Conservation (phyloP, 371 early-diverging fungal species). For the Lichtheimia hyalospora region DNA sequence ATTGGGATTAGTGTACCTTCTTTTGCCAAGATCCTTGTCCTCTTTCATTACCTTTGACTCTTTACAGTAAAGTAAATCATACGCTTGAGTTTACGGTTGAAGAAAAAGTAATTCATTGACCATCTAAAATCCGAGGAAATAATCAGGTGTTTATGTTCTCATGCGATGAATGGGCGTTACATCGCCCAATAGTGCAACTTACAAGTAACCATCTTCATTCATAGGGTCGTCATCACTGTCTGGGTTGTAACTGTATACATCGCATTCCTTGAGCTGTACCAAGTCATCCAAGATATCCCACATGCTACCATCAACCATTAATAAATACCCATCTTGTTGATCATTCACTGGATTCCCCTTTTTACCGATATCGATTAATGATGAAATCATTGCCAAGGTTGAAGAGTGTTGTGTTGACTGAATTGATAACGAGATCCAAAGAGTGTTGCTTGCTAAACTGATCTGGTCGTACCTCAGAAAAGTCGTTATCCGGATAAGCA, state of each 20-base stretch:
- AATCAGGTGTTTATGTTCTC: background rate
- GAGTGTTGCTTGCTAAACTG: slow-evolving; percentile 81
- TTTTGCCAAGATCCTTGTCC: background rate
- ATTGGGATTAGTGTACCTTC: too few species aligned
- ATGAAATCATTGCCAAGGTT: slow-evolving; percentile 75
- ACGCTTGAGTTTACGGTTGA: slow-evolving; percentile 85
- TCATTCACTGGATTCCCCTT: background rate
- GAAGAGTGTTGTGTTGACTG: slow-evolving; percentile 83
- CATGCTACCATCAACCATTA: slow-evolving; percentile 28
- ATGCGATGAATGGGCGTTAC: background rate
- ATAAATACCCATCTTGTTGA: background rate
- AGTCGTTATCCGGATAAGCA: slow-evolving; percentile 94
- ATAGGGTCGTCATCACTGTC: slow-evolving; percentile 88
- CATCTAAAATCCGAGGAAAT: slow-evolving; percentile 51
- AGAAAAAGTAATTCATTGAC: slow-evolving; percentile 95
- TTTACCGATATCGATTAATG: slow-evolving; percentile 44
- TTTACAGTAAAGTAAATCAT: slow-evolving; percentile 88
- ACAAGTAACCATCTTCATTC: slow-evolving; percentile 70
- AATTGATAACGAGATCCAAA: slow-evolving; percentile 71
- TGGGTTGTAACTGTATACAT: slow-evolving; percentile 86
- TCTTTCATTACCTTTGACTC: slow-evolving; percentile 71
- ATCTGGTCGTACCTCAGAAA: slow-evolving; percentile 87
- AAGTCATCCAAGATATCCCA: slow-evolving; percentile 87
- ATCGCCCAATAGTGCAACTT: slow-evolving; percentile 9
- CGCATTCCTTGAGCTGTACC: slow-evolving; percentile 79